Percentiles rank a stretch among this genome's conserved stretches.
Evolutionary conservation across 768 basidiomycete species (phyloP).

Genomic region (Psilocybe subaeruginosa): DNA sequence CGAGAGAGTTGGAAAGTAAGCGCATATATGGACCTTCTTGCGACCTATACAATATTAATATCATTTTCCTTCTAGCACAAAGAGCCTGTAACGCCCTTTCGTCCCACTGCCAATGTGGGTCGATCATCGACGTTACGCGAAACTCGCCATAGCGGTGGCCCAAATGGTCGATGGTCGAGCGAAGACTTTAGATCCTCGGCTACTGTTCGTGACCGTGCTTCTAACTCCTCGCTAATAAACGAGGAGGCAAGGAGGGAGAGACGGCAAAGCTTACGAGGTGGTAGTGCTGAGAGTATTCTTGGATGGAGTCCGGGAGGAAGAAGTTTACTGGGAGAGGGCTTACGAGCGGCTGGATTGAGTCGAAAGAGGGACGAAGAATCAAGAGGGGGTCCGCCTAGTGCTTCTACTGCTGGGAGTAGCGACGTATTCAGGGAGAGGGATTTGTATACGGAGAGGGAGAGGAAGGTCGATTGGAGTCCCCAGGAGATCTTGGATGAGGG

Average conservation of each 20-base stretch:
- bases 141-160: slow-evolving; percentile 17
- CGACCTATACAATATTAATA: neutral
- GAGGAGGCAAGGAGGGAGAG: slow-evolving; percentile 38
- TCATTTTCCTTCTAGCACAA: slow-evolving; percentile 24
- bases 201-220: slow-evolving; percentile 11
- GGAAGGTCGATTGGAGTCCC: slow-evolving; percentile 32
- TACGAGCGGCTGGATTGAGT: slow-evolving; percentile 72
- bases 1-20: slow-evolving; percentile 23
- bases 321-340: slow-evolving; percentile 66
- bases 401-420: slow-evolving; percentile 5
- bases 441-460: slow-evolving; percentile 29
- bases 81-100: slow-evolving; percentile 45
- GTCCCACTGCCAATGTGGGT: slow-evolving; percentile 18
- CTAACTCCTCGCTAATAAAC: slow-evolving; percentile 14
- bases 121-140: slow-evolving; percentile 34
- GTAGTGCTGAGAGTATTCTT: slow-evolving; percentile 72
- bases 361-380: slow-evolving; percentile 30
- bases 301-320: slow-evolving; percentile 44
- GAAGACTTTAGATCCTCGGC: slow-evolving; percentile 28
- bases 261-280: slow-evolving; percentile 60
- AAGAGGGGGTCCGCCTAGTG: slow-evolving; percentile 8
- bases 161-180: slow-evolving; percentile 24
- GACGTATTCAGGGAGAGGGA: slow-evolving; percentile 32
- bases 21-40: slow-evolving; percentile 19
- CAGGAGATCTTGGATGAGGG: slow-evolving; percentile 35